Evolutionary conservation across 768 basidiomycete genomes (phyloP), one percentile per base, ranked within the genome.

Genomic region (Russula sp.): DNA sequence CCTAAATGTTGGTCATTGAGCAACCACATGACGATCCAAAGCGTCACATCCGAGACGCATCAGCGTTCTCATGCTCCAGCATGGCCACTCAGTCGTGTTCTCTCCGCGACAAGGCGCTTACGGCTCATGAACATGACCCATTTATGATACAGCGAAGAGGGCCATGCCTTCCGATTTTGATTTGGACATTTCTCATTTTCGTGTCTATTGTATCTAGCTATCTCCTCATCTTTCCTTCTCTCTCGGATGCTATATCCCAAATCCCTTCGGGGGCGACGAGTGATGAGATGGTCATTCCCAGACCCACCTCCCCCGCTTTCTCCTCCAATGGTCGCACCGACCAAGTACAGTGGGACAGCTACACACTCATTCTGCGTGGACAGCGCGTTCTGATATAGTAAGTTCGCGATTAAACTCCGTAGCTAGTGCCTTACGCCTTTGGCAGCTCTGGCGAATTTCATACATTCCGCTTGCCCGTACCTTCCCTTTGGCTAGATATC

Each of bases 401-500:
- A 14, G 36, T 14, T 18, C 34, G 22, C 18, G 25, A 9, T 3
- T 39, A 29, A 41, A 5, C 35, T 46, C 22, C 14, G 18, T 6
- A 5, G 36, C 41, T 54, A 32, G 7, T 45, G 18, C 42, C 41
- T 43, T 55, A 25, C 54, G 29, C 50, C 35, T 39, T 36, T 11
- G 43, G 8, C 61, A 91, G 90, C 67, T 89, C 88, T 0, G 91
- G 91, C 60, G 91, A 92, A 71, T 90, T 91, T 71, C 91, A 92
- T 68, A 83, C 88, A 0, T 93, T 88, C 75, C 82, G 89, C 25
- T 74, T 93, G 8, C 91, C 89, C 10, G 86, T 91, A 0, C 88
- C 87, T 16, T 82, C 82, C 3, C 72, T 93, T 58, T 93, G 91
- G 90, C 78, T 83, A 13, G 91, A 92, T 68, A 83, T 93, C 53